Evolutionary conservation across 352 stramenopile genomes (phyloP).

Genomic region (Pythium aquatile): DNA sequence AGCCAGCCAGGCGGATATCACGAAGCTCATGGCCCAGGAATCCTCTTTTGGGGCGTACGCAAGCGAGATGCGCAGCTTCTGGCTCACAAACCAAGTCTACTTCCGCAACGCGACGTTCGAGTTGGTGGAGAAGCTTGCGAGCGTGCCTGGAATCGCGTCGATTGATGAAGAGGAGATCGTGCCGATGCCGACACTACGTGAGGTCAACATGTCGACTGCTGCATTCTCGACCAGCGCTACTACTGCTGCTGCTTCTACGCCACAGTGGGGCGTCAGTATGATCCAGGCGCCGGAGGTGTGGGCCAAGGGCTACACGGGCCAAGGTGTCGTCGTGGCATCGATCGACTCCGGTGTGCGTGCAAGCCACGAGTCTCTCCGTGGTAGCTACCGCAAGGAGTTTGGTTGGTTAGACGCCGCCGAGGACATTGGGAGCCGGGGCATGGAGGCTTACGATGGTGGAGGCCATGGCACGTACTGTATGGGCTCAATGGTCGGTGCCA

Average conservation of each 20-base stretch:
- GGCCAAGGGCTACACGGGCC: conserved; percentile 22
- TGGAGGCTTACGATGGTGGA: conserved; percentile 24
- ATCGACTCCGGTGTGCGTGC: conserved; percentile 36
- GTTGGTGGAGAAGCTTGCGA: conserved; percentile 22
- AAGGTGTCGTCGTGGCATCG: conserved; percentile 26
- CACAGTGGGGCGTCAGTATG: conserved; percentile 23
- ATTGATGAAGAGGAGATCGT: conserved; percentile 7
- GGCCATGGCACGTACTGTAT: conserved; percentile 28
- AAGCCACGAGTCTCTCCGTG: conserved; percentile 23
- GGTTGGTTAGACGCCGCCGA: conserved; percentile 23
- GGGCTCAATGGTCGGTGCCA: conserved; percentile 18
- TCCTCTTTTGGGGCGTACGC: neutral
- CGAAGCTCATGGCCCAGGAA: conserved; percentile 5
- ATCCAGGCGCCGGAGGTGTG: conserved; percentile 27
- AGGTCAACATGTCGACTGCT: neutral
- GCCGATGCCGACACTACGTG: conserved; percentile 2
- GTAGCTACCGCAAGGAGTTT: conserved; percentile 16
- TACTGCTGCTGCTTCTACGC: neutral
- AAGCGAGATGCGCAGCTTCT: conserved; percentile 26
- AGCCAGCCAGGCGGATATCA: conserved; percentile 14
- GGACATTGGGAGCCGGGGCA: conserved; percentile 18
- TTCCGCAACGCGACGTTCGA: conserved; percentile 28
- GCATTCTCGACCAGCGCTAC: neutral
- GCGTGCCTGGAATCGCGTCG: conserved; percentile 6
- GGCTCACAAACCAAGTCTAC: conserved; percentile 38